Evolutionary conservation across 805 yeast species (phyloP).

Genomic region (Sugiyamaella valdiviana): DNA sequence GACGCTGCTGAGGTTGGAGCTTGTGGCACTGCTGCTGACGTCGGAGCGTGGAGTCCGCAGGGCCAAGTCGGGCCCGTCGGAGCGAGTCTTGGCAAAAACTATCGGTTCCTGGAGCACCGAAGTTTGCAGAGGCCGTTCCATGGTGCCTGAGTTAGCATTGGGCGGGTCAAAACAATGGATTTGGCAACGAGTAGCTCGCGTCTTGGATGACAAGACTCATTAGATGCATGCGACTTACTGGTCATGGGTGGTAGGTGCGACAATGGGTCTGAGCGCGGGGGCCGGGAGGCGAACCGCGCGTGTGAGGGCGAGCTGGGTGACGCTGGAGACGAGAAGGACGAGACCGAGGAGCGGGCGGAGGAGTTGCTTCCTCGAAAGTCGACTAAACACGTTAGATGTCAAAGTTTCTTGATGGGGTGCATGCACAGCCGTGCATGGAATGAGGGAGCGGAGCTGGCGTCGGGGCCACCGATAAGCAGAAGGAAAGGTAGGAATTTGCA

Average conservation of each 20-base stretch:
- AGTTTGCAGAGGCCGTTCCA: not conserved
- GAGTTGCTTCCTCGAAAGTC: not conserved
- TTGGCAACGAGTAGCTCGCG: too few relatives aligned
- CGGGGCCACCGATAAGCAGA: not conserved
- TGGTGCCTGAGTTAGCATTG: too few relatives aligned
- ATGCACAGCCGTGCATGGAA: not conserved
- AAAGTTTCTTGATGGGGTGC: not conserved
- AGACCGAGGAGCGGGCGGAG: slow-evolving; percentile 1
- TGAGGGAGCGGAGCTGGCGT: not conserved
- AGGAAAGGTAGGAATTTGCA: not conserved
- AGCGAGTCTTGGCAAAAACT: too few relatives aligned
- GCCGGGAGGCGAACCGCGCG: slow-evolving; percentile 1
- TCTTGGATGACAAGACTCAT: too few relatives aligned
- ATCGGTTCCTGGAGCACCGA: slow-evolving; percentile 5
- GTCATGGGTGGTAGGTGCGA: too few relatives aligned
- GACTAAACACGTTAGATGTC: not conserved
- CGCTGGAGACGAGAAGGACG: slow-evolving; percentile 8
- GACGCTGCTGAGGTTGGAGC: not conserved
- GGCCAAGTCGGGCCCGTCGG: not conserved
- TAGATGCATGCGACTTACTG: too few relatives aligned
- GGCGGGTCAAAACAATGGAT: too few relatives aligned
- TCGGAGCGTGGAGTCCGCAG: not conserved
- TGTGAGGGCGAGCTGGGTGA: slow-evolving; percentile 9
- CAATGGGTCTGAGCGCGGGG: too few relatives aligned
- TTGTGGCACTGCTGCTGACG: not conserved